Evolutionary conservation across 106 monocot genomes (phyloP), one percentile per base, ranked within the genome.

Genomic region (Acorus gramineus): DNA sequence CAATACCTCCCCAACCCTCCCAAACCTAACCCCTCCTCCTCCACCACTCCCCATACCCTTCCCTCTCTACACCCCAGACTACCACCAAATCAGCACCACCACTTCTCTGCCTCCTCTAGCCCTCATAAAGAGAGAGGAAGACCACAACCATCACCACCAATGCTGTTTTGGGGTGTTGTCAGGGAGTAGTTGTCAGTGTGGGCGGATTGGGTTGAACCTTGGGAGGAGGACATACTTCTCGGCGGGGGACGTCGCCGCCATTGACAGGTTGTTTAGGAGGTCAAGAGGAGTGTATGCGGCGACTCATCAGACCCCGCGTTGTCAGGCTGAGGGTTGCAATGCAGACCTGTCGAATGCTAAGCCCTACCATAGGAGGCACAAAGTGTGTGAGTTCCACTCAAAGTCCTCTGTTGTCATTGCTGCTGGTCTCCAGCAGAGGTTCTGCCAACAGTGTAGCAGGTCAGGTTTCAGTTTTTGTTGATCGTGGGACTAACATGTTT

Each of bases 331-430:
- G 52, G 81, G 73, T 11, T 82, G 81, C 70, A 77, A 77, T 69
- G 77, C 73, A n/a, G 81, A 82, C 57, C 77, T 82, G 45, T 61
- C 81, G 10, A 65, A 65, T 3, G 77, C 77, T 6, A 82, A 82
- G 73, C 77, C 77, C 47, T 82, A 82, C 64, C 77, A 82, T 56
- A 57, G 77, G 47, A 58, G 81, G 53, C 81, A 82, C 60, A 82
- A 82, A 70, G 81, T 82, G 7, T 82, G 81, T 13, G 81, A 77
- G 77, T 74, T 73, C 52, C 81, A 82, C 61, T 82, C 81, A 61
- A 82, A 82, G 73, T 73, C 81, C 56, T 45, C 77, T 56, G 59
- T 74, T 44, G 81, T 82, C 14, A 52, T 77, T 46, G 69, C 77
- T 56, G 59, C 51, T 6, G 81, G 81, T 0, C 12, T 82, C 47